Evolutionary conservation across 148 eudicot genomes (phyloP).

Genomic region (Heliosperma pusillum): DNA sequence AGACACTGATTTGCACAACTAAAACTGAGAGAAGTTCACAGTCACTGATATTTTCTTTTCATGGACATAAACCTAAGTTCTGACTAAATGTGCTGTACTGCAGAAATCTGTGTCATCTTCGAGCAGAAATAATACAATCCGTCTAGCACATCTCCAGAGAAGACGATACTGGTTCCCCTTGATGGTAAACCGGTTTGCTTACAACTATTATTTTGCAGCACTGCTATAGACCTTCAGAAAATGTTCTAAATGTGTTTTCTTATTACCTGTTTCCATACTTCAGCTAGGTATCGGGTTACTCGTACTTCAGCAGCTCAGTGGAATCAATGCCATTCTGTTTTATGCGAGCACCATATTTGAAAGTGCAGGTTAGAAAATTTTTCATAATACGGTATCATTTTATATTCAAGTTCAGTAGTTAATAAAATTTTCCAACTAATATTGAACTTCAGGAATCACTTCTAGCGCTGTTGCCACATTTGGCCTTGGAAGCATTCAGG

Average conservation of each 20-base stretch:
- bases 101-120: slow-evolving; percentile 76
- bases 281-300: slow-evolving; percentile 80
- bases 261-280: slow-evolving; percentile 20
- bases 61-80: background rate
- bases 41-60: background rate
- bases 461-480: slow-evolving; percentile 64
- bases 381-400: background rate
- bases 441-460: slow-evolving; percentile 50
- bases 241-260: background rate
- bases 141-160: slow-evolving; percentile 52
- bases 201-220: slow-evolving; percentile 12
- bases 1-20: no score
- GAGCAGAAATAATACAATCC: slow-evolving; percentile 51
- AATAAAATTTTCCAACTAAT: background rate
- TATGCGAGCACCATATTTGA: slow-evolving; percentile 72
- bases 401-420: background rate
- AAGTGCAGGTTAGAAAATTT: slow-evolving; percentile 58
- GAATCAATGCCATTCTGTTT: slow-evolving; percentile 78
- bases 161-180: slow-evolving; percentile 80
- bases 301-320: slow-evolving; percentile 80
- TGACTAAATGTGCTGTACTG: slow-evolving; percentile 19
- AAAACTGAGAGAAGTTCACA: background rate
- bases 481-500: slow-evolving; percentile 81
- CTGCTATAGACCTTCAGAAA: background rate
- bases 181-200: slow-evolving; percentile 56